phyloP scores from a whole-genome alignment of 345 rosid genomes.

The Cardiospermum halicacabum region DNA sequence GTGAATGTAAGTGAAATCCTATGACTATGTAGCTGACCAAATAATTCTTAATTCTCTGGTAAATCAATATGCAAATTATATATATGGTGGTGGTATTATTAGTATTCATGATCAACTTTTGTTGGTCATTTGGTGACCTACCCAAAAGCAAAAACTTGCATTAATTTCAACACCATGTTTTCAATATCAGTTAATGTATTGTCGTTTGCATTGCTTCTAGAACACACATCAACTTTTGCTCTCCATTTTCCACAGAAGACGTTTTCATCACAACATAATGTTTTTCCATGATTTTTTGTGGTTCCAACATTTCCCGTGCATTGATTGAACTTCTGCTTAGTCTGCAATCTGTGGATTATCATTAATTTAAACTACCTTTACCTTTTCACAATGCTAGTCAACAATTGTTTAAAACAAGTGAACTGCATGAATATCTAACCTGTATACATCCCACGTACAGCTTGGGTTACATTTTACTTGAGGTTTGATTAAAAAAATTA shows the following conservation, averaged over 20 bases:
- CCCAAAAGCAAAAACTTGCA: slow-evolving; percentile 6
- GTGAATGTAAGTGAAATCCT: no score
- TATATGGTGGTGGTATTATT: no score
- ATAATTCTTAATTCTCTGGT: no score
- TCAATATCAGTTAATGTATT: neutral
- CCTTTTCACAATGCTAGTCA: neutral
- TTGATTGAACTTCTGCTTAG: neutral
- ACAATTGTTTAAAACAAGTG: no score
- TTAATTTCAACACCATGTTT: neutral
- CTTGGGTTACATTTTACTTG: no score
- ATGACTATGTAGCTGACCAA: no score
- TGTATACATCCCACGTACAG: no score
- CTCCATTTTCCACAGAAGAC: slow-evolving; percentile 6
- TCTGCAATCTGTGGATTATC: no score
- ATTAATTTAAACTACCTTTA: no score
- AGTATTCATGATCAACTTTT: slow-evolving; percentile 1
- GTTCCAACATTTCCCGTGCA: neutral
- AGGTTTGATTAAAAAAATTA: no score
- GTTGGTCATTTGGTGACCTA: slow-evolving; percentile 26
- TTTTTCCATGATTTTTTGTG: neutral
- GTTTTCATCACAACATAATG: neutral
- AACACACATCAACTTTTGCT: slow-evolving; percentile 14
- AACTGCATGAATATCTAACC: no score
- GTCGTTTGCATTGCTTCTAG: slow-evolving; percentile 12
- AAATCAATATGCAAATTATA: no score